Percentiles rank a stretch among this genome's conserved stretches.
phyloP scores from a whole-genome alignment of 1,139 yeast genomes.

The Hanseniaspora uvarum region DNA sequence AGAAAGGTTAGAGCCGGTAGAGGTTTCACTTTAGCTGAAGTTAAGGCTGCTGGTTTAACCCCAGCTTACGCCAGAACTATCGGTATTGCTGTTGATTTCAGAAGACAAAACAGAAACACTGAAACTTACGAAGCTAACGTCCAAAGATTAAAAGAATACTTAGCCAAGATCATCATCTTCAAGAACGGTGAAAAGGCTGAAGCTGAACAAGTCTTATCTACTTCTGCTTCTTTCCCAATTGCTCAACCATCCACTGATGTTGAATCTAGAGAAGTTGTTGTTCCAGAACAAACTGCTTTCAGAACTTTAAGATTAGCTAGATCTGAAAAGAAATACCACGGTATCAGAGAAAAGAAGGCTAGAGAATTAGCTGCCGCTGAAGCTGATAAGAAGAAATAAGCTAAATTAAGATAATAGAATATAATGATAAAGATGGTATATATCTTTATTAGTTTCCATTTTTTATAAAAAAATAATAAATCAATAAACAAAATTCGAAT shows the following conservation, averaged over 20 bases:
- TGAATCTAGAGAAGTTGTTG: constrained; percentile 87
- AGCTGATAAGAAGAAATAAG: constrained; percentile 95
- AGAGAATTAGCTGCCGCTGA: constrained; percentile 97
- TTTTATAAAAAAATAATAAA: constrained; percentile 1
- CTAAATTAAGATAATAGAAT: constrained; percentile 18
- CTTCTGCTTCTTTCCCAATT: constrained; percentile 86
- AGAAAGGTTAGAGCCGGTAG: constrained; percentile 99
- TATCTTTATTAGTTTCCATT: neutral
- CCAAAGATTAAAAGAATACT: constrained; percentile 92
- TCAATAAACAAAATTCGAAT: neutral
- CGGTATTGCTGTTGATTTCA: constrained; percentile 99
- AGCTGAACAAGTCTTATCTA: constrained; percentile 62
- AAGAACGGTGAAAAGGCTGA: constrained; percentile 81
- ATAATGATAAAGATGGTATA: neutral
- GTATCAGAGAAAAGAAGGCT: constrained; percentile 96
- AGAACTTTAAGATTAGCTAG: constrained; percentile 91
- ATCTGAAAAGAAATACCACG: constrained; percentile 85
- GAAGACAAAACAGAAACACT: constrained; percentile 97
- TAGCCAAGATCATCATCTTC: constrained; percentile 88
- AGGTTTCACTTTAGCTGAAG: constrained; percentile 97
- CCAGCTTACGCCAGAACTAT: constrained; percentile 95
- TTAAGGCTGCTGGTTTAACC: constrained; percentile 94
- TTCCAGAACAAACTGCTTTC: constrained; percentile 67
- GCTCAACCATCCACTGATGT: constrained; percentile 63
- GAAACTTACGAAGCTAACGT: constrained; percentile 94